phyloP scores from a whole-genome alignment of 148 eudicot species.

The Fagopyrum esculentum region DNA sequence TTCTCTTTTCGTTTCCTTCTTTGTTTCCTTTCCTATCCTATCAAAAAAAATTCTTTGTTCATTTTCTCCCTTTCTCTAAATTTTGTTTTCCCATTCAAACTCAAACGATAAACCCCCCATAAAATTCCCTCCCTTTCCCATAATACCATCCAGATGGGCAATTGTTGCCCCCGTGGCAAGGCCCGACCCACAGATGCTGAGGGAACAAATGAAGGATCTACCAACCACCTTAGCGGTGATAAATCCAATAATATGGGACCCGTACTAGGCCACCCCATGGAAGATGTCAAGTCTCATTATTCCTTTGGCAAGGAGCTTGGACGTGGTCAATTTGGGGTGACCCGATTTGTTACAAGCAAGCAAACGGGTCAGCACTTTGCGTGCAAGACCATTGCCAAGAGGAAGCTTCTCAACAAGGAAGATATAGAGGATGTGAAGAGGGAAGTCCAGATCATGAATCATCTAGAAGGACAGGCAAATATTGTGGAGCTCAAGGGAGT shows the following conservation, averaged over 20 bases:
- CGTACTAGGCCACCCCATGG: slow-evolving; percentile 53
- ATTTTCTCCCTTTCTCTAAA: background rate
- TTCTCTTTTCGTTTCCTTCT: background rate
- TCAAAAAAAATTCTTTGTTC: no score
- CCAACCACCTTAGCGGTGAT: background rate
- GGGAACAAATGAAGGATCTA: background rate
- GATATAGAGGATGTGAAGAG: slow-evolving; percentile 87
- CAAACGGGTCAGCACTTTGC: slow-evolving; percentile 45
- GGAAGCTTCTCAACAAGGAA: slow-evolving; percentile 78
- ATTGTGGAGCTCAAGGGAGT: slow-evolving; percentile 87
- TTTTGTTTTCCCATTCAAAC: background rate
- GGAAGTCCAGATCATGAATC: slow-evolving; percentile 90
- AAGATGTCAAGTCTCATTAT: slow-evolving; percentile 30
- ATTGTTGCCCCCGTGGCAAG: slow-evolving; percentile 32
- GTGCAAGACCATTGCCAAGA: slow-evolving; percentile 63
- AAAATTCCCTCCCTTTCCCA: background rate
- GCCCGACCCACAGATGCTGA: background rate
- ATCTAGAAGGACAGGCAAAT: slow-evolving; percentile 65
- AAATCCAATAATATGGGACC: slow-evolving; percentile 23
- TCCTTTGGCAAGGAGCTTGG: slow-evolving; percentile 55
- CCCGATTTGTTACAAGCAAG: slow-evolving; percentile 38
- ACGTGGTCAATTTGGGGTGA: slow-evolving; percentile 56
- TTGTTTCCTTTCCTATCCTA: background rate
- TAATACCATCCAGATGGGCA: slow-evolving; percentile 28
- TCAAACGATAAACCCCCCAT: background rate